phyloP scores from a whole-genome alignment of 2,329 filamentous ascomycete species.

The Aspergillus sp. region DNA sequence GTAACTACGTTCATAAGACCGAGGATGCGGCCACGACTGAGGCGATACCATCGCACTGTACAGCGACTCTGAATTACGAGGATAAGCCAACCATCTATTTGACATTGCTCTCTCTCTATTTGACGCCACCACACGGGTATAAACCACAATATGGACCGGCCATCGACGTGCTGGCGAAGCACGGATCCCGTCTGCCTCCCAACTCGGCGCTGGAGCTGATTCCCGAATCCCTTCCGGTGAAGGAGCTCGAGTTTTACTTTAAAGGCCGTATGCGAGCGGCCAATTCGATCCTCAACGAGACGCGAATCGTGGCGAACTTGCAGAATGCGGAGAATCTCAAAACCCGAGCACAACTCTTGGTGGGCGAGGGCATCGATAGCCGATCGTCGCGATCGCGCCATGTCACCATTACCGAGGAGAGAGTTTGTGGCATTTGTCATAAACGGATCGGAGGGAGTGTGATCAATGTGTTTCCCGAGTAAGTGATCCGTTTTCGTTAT shows the following conservation, averaged over 20 bases:
- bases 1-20: constrained; percentile 76
- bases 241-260: constrained; percentile 86
- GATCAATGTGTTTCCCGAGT: constrained; percentile 84
- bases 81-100: constrained; percentile 81
- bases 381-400: constrained; percentile 62
- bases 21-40: constrained; percentile 47
- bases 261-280: constrained; percentile 82
- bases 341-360: constrained; percentile 68
- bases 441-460: constrained; percentile 90
- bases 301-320: constrained; percentile 72
- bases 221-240: constrained; percentile 73
- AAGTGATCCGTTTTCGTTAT: constrained; percentile 36
- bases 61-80: constrained; percentile 49
- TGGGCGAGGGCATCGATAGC: constrained; percentile 62
- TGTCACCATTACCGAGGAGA: constrained; percentile 82
- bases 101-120: constrained; percentile 82
- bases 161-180: constrained; percentile 81
- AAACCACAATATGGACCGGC: constrained; percentile 74
- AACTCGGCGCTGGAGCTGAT: constrained; percentile 83
- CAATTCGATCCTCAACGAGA: constrained; percentile 77
- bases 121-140: constrained; percentile 74
- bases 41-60: constrained; percentile 33
- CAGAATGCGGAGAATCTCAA: constrained; percentile 77
- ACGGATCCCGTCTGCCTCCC: constrained; percentile 87
- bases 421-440: constrained; percentile 88